Evolutionary conservation across 106 monocot genomes (phyloP), one percentile per base, ranked within the genome.

Genomic region (Iris macrosiphon): DNA sequence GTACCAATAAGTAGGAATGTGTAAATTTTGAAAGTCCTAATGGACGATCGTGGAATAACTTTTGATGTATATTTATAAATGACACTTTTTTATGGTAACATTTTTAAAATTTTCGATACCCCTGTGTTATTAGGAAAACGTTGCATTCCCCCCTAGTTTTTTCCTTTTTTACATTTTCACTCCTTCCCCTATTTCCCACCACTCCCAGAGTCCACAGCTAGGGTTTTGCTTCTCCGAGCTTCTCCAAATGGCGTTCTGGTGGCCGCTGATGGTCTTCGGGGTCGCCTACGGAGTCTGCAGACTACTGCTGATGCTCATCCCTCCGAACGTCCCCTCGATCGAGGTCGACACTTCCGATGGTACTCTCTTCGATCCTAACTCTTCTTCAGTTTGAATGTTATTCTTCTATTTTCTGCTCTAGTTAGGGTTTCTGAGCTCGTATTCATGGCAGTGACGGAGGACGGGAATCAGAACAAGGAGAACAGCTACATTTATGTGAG

Each of bases 401-500:
- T 19, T 9, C 7, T 3, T 21, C 63, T 61, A 43, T 40, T 40
- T 59, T n/a, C n/a, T 39, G 48, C 12, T 17, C 10, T 28, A 24
- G n/a, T 23, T 60, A 20, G 17, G 50, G 28, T 43, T 61, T 32
- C 25, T 52, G 52, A 26, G n/a, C 13, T 66, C 17, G 28, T 33
- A 45, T 57, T 44, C 28, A 34, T 29, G 19, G 38, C 75, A 83
- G 83, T 83, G 50, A 26, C 74, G 70, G 88, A 88, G 13, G 87
- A 84, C 31, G 71, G 78, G 35, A 75, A 52, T 60, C 93, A 88
- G 66, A 72, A 73, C 37, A 91, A 98, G 71, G 84, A 90, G 57
- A 73, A 98, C 63, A 83, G 90, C 78, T 98, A 68, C 86, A 98
- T 98, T 66, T 98, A 98, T 50, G 96, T 98, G 71, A 75, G 95